Evolutionary conservation across 768 basidiomycete genomes (phyloP).

Genomic region (Kwoniella europaea): DNA sequence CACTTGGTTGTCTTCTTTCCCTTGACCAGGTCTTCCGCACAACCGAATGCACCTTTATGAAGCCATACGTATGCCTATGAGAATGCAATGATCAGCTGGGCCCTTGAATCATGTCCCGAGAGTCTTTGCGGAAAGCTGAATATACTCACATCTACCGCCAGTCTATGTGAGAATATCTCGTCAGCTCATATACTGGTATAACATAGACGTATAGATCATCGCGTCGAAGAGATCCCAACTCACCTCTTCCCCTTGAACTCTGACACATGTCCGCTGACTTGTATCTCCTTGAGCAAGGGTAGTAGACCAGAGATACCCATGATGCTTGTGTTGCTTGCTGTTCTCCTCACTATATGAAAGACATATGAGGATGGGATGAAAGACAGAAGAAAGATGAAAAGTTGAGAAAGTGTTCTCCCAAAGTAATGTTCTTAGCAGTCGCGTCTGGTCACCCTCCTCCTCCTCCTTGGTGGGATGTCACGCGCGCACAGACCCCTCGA

Average conservation of each 20-base stretch:
- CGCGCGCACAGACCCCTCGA: slow-evolving; percentile 15
- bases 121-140: not conserved
- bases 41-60: slow-evolving; percentile 77
- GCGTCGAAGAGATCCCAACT: slow-evolving; percentile 19
- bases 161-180: slow-evolving; percentile 26
- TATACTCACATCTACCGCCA: slow-evolving; percentile 77
- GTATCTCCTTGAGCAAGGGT: slow-evolving; percentile 87
- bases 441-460: slow-evolving; percentile 14
- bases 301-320: slow-evolving; percentile 95
- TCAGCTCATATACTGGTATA: slow-evolving; percentile 23
- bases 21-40: slow-evolving; percentile 86
- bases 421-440: slow-evolving; percentile 15
- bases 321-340: not conserved
- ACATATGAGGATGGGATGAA: not conserved
- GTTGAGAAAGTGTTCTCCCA: not conserved
- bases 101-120: not conserved
- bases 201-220: not conserved
- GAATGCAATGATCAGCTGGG: not conserved
- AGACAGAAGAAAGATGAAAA: slow-evolving; percentile 8
- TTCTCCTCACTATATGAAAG: not conserved
- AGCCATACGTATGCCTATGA: slow-evolving; percentile 70
- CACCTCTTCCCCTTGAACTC: slow-evolving; percentile 79
- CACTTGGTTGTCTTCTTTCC: slow-evolving; percentile 83
- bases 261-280: slow-evolving; percentile 74
- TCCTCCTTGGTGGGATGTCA: too few relatives aligned